A percentile compares a stretch with the other conserved stretches of the same genome.
Conservation (phyloP, 495 filamentous ascomycete genomes). For the Aspergillus funiculosus region DNA sequence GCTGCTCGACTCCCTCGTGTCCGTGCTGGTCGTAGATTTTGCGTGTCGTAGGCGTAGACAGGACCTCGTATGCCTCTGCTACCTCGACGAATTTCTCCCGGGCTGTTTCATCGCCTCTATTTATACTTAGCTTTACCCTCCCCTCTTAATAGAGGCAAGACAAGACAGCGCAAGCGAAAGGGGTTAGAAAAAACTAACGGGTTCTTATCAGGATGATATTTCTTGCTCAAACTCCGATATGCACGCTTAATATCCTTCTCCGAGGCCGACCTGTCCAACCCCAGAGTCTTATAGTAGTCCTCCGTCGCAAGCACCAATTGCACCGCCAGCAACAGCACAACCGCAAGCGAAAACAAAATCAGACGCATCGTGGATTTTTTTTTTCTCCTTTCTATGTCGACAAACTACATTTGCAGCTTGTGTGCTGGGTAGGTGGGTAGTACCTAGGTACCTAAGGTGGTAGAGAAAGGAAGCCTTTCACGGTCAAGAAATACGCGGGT, state of each 20-base stretch:
- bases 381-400: too few relatives aligned
- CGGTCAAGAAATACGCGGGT: neutral
- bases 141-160: neutral
- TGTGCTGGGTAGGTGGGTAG: neutral
- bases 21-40: slow-evolving; percentile 95
- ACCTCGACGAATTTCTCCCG: slow-evolving; percentile 92
- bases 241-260: slow-evolving; percentile 95
- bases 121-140: neutral
- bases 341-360: slow-evolving; percentile 15
- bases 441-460: neutral
- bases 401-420: neutral
- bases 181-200: slow-evolving; percentile 70
- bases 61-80: slow-evolving; percentile 92
- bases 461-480: too few relatives aligned
- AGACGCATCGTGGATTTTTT: slow-evolving; percentile 21
- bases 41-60: slow-evolving; percentile 73
- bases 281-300: slow-evolving; percentile 93
- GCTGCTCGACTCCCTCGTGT: slow-evolving; percentile 82
- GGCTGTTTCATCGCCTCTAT: slow-evolving; percentile 68
- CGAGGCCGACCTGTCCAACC: slow-evolving; percentile 70
- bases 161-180: slow-evolving; percentile 7
- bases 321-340: slow-evolving; percentile 39
- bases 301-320: slow-evolving; percentile 56
- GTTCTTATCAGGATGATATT: slow-evolving; percentile 98
- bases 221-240: slow-evolving; percentile 88